These are phyloP conservation scores for Conticribra guillardii DNA, from an alignment of 108 stramenopile species.

Conservation along the genomic window DNA sequence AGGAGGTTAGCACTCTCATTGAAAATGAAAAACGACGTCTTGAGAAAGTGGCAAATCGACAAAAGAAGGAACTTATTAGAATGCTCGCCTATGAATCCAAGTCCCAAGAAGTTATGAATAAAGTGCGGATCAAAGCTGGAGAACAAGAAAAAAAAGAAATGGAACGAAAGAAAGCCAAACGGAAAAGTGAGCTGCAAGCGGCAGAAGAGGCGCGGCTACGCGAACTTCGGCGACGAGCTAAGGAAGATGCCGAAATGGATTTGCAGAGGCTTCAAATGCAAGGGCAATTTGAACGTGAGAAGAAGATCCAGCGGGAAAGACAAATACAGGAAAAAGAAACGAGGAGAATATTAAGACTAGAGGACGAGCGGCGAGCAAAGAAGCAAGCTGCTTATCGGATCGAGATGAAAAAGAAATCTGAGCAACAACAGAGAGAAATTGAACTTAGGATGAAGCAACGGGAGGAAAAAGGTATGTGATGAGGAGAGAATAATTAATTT, in stretches of 20 bases:
- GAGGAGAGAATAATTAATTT: not conserved
- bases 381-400: constrained; percentile 14
- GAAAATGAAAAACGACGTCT: constrained; percentile 31
- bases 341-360: constrained; percentile 13
- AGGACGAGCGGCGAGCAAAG: constrained; percentile 21
- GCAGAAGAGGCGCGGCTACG: constrained; percentile 39
- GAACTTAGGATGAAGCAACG: constrained; percentile 15
- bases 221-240: constrained; percentile 17
- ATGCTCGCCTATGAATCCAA: constrained; percentile 32
- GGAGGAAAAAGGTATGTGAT: constrained; percentile 15
- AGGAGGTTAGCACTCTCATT: constrained; percentile 10
- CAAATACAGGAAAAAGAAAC: constrained; percentile 8
- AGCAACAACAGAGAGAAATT: constrained; percentile 23
- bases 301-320: constrained; percentile 21
- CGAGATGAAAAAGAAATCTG: constrained; percentile 12
- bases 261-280: constrained; percentile 10
- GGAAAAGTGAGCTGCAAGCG: constrained; percentile 15
- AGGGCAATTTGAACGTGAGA: constrained; percentile 27
- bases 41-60: constrained; percentile 35
- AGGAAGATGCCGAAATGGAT: constrained; percentile 19
- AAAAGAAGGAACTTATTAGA: constrained; percentile 27
- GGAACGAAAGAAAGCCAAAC: constrained; percentile 21
- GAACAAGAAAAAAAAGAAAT: constrained; percentile 28
- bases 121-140: constrained; percentile 22
- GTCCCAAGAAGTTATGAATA: constrained; percentile 28